Percentiles rank a stretch among this genome's conserved stretches.
Conservation (phyloP, 2,329 filamentous ascomycete genomes). For the Ceratocystis albifundus region DNA sequence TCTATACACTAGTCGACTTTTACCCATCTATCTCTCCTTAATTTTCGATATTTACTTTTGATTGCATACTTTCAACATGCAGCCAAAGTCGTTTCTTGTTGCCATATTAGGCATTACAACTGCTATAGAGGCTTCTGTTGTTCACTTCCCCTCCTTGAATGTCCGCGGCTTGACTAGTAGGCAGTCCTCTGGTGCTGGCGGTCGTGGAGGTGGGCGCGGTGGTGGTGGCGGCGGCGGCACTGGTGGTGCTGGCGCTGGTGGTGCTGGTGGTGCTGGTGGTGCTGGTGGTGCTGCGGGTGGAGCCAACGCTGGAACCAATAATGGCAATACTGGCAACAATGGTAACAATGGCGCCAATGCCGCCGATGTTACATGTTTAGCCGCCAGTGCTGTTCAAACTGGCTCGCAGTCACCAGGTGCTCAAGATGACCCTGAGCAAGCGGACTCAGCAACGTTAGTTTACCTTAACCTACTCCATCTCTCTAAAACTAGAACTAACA, state of each 20-base stretch:
- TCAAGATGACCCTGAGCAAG: slow-evolving; percentile 37
- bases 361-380: slow-evolving; percentile 32
- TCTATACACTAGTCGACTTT: slow-evolving; percentile 24
- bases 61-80: slow-evolving; percentile 35
- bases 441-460: slow-evolving; percentile 42
- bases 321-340: slow-evolving; percentile 26
- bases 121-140: slow-evolving; percentile 36
- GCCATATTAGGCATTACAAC: slow-evolving; percentile 40
- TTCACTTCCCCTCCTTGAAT: slow-evolving; percentile 33
- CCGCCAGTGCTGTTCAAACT: slow-evolving; percentile 37
- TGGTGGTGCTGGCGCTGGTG: neutral
- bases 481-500: slow-evolving; percentile 24
- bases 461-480: neutral
- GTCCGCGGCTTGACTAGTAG: slow-evolving; percentile 33
- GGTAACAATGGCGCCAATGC: slow-evolving; percentile 26
- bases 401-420: slow-evolving; percentile 41
- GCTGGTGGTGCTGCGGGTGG: slow-evolving; percentile 24
- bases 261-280: slow-evolving; percentile 24
- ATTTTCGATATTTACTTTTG: slow-evolving; percentile 6
- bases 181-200: slow-evolving; percentile 30
- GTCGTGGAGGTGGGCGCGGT: slow-evolving; percentile 20
- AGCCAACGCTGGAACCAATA: slow-evolving; percentile 25
- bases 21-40: slow-evolving; percentile 14
- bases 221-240: slow-evolving; percentile 19
- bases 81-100: slow-evolving; percentile 40